Percentiles rank a stretch among this genome's conserved stretches.
These are phyloP conservation scores for Backusella australiensis DNA, from an alignment of 192 early-diverging fungal genomes.

Conservation along the genomic window DNA sequence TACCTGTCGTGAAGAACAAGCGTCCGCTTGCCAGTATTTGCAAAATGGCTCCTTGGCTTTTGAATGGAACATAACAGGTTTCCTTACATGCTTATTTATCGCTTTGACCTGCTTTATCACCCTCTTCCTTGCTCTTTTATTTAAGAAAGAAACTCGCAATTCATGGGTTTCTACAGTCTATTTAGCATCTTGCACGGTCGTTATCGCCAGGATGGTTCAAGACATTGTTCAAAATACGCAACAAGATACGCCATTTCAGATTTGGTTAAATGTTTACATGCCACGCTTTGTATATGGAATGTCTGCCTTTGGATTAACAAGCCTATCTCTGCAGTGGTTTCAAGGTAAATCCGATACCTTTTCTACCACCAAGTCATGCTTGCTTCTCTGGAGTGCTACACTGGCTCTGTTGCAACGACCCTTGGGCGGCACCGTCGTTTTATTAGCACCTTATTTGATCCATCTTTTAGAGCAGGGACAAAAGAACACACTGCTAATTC, in stretches of 20 bases:
- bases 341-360: background rate
- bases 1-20: slow-evolving; percentile 90
- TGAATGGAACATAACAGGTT: background rate
- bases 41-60: slow-evolving; percentile 16
- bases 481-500: background rate
- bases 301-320: background rate
- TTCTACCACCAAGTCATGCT: background rate
- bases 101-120: background rate
- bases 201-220: background rate
- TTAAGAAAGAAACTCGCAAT: background rate
- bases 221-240: slow-evolving; percentile 37
- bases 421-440: slow-evolving; percentile 15
- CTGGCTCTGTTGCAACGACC: slow-evolving; percentile 34
- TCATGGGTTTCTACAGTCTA: background rate
- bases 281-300: slow-evolving; percentile 21
- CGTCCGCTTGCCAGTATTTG: slow-evolving; percentile 58
- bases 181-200: background rate
- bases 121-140: background rate
- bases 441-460: slow-evolving; percentile 19
- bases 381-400: slow-evolving; percentile 12
- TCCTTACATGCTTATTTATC: background rate
- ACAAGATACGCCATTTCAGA: slow-evolving; percentile 22
- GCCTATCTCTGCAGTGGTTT: background rate
- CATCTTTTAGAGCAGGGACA: background rate
- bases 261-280: slow-evolving; percentile 22